Percentiles rank a stretch among this genome's conserved stretches.
These are phyloP conservation scores for Tolypocladium cylindrosporum DNA, from an alignment of 2,329 filamentous ascomycete genomes.

Conservation along the genomic window DNA sequence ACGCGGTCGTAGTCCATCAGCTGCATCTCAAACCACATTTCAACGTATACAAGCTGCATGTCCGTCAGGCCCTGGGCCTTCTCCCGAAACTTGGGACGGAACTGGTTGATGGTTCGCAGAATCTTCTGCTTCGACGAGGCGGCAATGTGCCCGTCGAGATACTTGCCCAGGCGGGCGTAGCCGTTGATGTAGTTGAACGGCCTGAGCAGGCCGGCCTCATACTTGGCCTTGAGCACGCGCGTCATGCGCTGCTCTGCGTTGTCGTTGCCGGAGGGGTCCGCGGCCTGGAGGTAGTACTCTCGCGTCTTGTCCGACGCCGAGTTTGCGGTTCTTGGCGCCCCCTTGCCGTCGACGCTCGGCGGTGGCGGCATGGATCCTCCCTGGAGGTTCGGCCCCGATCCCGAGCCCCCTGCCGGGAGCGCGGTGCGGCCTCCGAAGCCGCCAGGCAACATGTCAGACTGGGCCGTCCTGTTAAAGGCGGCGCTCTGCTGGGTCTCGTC, in stretches of 20 bases:
- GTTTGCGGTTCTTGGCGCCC: constrained; percentile 50
- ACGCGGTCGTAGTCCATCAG: constrained; percentile 97
- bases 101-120: constrained; percentile 79
- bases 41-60: constrained; percentile 86
- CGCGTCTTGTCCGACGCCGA: constrained; percentile 66
- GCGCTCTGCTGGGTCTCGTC: constrained; percentile 48
- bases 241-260: constrained; percentile 93
- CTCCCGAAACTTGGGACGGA: constrained; percentile 90
- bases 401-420: constrained; percentile 9
- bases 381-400: constrained; percentile 11
- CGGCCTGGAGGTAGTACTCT: constrained; percentile 95
- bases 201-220: constrained; percentile 86
- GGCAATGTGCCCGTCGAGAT: constrained; percentile 84
- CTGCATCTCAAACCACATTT: constrained; percentile 98
- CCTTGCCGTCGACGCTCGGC: constrained; percentile 33
- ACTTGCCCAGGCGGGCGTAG: constrained; percentile 79
- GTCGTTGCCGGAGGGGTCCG: constrained; percentile 78
- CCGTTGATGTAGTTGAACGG: constrained; percentile 99
- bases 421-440: constrained; percentile 31
- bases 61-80: constrained; percentile 88
- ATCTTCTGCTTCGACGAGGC: constrained; percentile 82
- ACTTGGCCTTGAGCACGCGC: constrained; percentile 87
- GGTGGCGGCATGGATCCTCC: constrained; percentile 36
- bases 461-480: constrained; percentile 29
- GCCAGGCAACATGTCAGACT: constrained; percentile 37